Evolutionary conservation across 768 basidiomycete genomes (phyloP).

Genomic region (Glaciozyma antarctica): DNA sequence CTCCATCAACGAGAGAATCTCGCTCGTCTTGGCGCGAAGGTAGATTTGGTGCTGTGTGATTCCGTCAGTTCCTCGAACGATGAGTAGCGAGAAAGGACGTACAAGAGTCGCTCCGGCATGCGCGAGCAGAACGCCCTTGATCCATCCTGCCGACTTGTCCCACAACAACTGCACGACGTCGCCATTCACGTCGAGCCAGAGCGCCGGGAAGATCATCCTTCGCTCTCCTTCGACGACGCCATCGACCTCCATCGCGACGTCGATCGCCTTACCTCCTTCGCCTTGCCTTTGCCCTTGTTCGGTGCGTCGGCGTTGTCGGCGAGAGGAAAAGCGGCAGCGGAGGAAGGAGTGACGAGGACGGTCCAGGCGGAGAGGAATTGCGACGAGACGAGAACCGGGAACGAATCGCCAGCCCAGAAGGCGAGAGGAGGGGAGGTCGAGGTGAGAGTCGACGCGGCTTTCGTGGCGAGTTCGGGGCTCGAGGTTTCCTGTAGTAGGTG

Average conservation of each 20-base stretch:
- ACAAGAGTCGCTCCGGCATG: not conserved
- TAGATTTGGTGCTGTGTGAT: not conserved
- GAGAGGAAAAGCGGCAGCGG: not conserved
- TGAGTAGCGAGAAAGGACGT: not conserved
- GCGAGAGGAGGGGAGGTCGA: conserved; percentile 4
- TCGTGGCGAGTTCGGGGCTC: not conserved
- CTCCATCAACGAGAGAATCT: not conserved
- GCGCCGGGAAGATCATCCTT: not conserved
- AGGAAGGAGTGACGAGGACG: not conserved
- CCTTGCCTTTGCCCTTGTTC: no score
- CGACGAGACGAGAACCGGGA: conserved; percentile 9
- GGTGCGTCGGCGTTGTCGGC: not conserved
- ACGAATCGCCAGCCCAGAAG: conserved; percentile 4
- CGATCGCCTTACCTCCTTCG: not conserved
- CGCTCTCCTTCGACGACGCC: not conserved
- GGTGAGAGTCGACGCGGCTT: not conserved
- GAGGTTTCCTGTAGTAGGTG: not conserved
- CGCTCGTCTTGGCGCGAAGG: not conserved
- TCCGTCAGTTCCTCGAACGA: no score
- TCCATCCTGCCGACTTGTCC: conserved; percentile 3
- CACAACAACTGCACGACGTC: conserved; percentile 4
- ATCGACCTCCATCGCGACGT: not conserved
- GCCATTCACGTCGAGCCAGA: conserved; percentile 13
- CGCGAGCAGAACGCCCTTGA: conserved; percentile 12
- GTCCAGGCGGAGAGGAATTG: not conserved